Percentiles rank a stretch among this genome's conserved stretches.
Evolutionary conservation across 1,284 basidiomycete genomes (phyloP).

Genomic region (Ustilago hordei): DNA sequence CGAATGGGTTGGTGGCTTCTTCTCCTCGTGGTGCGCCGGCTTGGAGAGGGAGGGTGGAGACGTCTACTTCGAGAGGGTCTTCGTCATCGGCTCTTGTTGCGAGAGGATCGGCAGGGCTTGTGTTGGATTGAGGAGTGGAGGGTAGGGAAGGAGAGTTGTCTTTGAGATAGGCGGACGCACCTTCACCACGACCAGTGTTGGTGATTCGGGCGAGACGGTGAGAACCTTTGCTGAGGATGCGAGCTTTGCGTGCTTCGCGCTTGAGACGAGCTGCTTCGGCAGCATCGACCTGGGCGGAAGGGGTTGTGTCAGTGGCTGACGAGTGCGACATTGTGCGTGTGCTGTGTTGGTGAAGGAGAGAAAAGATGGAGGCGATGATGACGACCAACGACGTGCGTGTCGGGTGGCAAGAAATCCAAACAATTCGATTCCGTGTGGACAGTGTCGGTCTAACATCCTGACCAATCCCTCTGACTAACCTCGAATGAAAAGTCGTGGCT

Average conservation of each 20-base stretch:
- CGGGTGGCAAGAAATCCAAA: neutral
- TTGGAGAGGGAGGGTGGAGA: constrained; percentile 31
- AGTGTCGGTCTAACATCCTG: neutral
- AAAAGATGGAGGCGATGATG: constrained; percentile 4
- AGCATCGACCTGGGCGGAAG: constrained; percentile 18
- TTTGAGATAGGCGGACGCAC: constrained; percentile 58
- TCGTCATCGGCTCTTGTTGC: constrained; percentile 31
- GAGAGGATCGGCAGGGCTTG: neutral
- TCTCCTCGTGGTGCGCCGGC: constrained; percentile 17
- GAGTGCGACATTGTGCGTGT: constrained; percentile 30
- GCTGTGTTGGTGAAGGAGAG: neutral
- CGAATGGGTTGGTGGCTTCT: constrained; percentile 35
- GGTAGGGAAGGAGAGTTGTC: constrained; percentile 28
- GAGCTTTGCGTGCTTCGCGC: constrained; percentile 66
- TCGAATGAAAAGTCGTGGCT: too few species aligned
- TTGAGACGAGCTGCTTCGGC: constrained; percentile 61
- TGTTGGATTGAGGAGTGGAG: neutral
- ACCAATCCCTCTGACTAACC: too few species aligned
- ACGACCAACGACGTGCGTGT: constrained; percentile 21
- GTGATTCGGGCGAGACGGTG: constrained; percentile 68
- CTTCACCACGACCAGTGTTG: constrained; percentile 64
- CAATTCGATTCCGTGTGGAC: neutral
- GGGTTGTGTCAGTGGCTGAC: constrained; percentile 1
- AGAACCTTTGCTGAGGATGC: constrained; percentile 64
- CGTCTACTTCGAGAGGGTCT: constrained; percentile 60